Percentiles rank a stretch among this genome's conserved stretches.
Conservation (phyloP, 1,284 basidiomycete genomes). For the Rhizoctonia solani region DNA sequence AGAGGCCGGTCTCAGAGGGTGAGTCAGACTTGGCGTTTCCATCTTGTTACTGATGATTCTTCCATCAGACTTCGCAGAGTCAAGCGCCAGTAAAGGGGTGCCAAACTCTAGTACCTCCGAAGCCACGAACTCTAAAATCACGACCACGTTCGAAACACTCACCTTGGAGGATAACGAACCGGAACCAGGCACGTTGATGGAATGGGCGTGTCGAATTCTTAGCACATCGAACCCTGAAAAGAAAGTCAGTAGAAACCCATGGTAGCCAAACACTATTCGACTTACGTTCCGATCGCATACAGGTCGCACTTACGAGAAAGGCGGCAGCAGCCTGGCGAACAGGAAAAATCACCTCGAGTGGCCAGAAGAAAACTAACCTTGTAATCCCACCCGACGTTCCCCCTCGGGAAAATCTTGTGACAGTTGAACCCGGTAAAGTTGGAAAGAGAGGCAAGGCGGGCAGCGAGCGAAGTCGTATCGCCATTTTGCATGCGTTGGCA, state of each 20-base stretch:
- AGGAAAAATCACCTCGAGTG: conserved; percentile 67
- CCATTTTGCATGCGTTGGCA: conserved; percentile 80
- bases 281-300: background rate
- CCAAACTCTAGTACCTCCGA: conserved; percentile 36
- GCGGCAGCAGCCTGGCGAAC: conserved; percentile 72
- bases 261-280: too few relatives aligned
- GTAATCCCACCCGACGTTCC: conserved; percentile 70
- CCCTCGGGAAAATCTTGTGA: conserved; percentile 61
- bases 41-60: background rate
- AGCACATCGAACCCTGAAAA: conserved; percentile 71
- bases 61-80: conserved; percentile 52
- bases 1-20: conserved; percentile 84
- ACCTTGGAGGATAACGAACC: conserved; percentile 21
- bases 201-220: conserved; percentile 76
- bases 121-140: conserved; percentile 25
- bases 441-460: conserved; percentile 60
- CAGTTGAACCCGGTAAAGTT: conserved; percentile 65
- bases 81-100: conserved; percentile 66
- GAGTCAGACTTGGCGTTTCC: conserved; percentile 31
- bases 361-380: conserved; percentile 56
- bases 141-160: background rate
- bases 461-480: conserved; percentile 65
- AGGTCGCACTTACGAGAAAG: conserved; percentile 70
- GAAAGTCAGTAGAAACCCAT: conserved; percentile 58
- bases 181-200: conserved; percentile 63